Base-by-base conservation (phyloP, 345 rosid genomes). In the Draba incana region DNA sequence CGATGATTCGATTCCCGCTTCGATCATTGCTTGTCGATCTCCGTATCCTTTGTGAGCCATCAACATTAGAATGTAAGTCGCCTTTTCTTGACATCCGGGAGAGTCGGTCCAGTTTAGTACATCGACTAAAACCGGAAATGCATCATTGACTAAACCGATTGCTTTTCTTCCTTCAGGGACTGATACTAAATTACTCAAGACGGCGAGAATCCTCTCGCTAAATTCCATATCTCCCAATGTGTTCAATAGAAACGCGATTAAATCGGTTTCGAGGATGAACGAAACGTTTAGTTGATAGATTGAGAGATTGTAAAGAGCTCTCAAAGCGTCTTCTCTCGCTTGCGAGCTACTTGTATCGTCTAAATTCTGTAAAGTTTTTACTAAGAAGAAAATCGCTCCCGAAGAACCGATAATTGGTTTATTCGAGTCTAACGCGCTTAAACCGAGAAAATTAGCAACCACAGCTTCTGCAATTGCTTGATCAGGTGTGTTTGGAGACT, bases 391-490 rank as follows among this genome's bases (percentile, higher is more conserved):
- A 25, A 94, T 82, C 2, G 99, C 97, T 20, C 95, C 96, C 0
- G 97, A 94, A 53, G 97, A 86, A 58, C 97, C 97, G 35, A 94
- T 89, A 50, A 94, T 86, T 2, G 97, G 85, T 75, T 94, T 94
- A 68, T 94, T 94, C 0, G 87, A 84, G 57, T 94, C 97, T 75
- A 89, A 70, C 0, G 99, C 99, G 41, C 97, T 94, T 78, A 94
- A 79, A 24, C 96, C 97, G 10, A 94, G 86, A 71, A 91, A 94
- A 78, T 94, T 94, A 0, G 99, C 99, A 4, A 86, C 92, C 15
- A 89, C 84, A 23, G 92, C 97, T 66, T 91, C 97, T 3, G 96
- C 86, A 14, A 91, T 83, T 11, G 71, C 75, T 15, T 82, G 81
- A 47, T 74, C 51, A 13, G 85, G 73, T 47, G 75, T 77, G 68